phyloP scores from a whole-genome alignment of 345 rosid species.

The Populus simonii region DNA sequence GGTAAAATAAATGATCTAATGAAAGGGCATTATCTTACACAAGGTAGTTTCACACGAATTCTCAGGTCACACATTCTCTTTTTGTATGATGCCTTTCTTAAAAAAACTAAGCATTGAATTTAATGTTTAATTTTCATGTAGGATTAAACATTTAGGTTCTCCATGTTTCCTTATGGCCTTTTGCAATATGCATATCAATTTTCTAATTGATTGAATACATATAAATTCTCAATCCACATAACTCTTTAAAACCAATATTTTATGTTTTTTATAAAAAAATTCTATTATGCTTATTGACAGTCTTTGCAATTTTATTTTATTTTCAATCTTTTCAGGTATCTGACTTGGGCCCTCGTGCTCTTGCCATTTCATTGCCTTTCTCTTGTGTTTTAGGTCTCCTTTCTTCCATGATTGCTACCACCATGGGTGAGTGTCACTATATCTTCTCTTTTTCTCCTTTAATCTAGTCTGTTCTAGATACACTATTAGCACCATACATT shows the following conservation, averaged over 20 bases:
- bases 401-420: slow-evolving; percentile 51
- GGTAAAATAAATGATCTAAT: not conserved
- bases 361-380: slow-evolving; percentile 47
- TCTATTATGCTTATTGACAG: not conserved
- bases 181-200: not conserved
- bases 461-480: not conserved
- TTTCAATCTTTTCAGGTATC: slow-evolving; percentile 31
- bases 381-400: slow-evolving; percentile 50
- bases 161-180: not conserved
- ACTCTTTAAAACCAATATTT: not conserved
- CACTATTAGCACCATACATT: not conserved
- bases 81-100: not conserved
- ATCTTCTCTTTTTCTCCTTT: not conserved
- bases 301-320: not conserved
- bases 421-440: slow-evolving; percentile 39
- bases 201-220: no score
- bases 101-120: not conserved
- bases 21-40: not conserved
- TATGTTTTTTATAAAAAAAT: not conserved
- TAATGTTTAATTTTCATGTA: not conserved
- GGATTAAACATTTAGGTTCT: not conserved
- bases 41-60: not conserved
- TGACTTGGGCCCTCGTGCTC: slow-evolving; percentile 45
- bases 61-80: not conserved
- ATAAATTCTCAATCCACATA: not conserved